Evolutionary conservation across 2,329 filamentous ascomycete species (phyloP), one percentile per base, ranked within the genome.

Genomic region (Lachnellula subtilissima): DNA sequence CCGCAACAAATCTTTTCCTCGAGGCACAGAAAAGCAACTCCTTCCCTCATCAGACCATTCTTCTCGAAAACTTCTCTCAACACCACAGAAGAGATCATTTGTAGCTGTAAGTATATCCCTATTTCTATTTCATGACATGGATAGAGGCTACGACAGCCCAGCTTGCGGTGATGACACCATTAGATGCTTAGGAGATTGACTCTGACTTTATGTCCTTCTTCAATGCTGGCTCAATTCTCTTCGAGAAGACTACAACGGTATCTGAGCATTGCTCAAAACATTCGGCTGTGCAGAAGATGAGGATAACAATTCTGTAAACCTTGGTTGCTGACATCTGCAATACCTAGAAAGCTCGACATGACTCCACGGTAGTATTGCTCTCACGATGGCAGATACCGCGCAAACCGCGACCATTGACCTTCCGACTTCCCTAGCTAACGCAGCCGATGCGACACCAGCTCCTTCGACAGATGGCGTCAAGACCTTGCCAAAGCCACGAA

Each of bases 191-290:
- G 80, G 81, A 63, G 64, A 64, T 67, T 65, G 67, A 66, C 69
- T 70, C 65, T 71, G 67, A 71, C 69, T 71, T 71, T 72, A 76
- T 75, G 72, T 76, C 76, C 79, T 79, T 78, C 76, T 81, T 83
- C 80, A 63, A 74, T 87, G 84, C 79, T 75, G 74, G 82, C 76
- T 79, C 77, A 77, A 80, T 80, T 83, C 86, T 87, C 73, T 69
- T 58, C 56, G 69, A 71, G 69, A 72, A 88, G 89, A 94, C 89
- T 94, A 94, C 89, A 93, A 94, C 89, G 89, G 89, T 94, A 94
- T 94, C 89, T 94, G 89, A 94, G 82, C 80, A 78, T 73, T 68
- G 58, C 61, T 69, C 71, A 71, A 51, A 56, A 65, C 55, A 51
- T 15, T 58, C 22, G 25, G 15, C 22, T 48, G 19, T 54, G 46